Conservation (phyloP, 345 rosid genomes). For the Linum trigynum region DNA sequence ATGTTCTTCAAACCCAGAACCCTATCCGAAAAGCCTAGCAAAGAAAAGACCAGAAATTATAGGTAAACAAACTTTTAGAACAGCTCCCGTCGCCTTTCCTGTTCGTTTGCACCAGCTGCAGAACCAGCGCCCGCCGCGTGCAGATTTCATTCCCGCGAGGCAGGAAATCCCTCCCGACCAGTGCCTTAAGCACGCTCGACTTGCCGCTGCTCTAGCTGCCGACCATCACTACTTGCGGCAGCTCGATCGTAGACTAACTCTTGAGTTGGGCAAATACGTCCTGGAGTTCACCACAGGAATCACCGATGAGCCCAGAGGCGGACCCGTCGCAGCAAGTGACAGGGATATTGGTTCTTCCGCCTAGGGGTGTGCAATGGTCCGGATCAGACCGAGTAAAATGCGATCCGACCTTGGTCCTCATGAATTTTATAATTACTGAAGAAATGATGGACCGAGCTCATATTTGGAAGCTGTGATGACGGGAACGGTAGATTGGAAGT, state of each 20-base stretch:
- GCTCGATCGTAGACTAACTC: conserved; percentile 77
- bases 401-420: too few species aligned
- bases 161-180: conserved; percentile 93
- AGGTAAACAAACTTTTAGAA: too few species aligned
- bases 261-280: conserved; percentile 94
- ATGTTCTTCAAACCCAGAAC: too few species aligned
- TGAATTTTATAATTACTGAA: too few species aligned
- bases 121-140: conserved; percentile 94
- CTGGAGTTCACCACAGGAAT: too few species aligned
- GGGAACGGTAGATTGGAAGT: too few species aligned
- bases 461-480: too few species aligned
- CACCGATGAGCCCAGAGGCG: conserved; percentile 56
- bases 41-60: too few species aligned
- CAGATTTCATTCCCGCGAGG: conserved; percentile 90
- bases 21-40: too few species aligned
- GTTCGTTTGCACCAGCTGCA: conserved; percentile 90
- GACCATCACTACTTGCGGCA: conserved; percentile 96
- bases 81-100: conserved; percentile 38
- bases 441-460: too few species aligned
- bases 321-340: conserved; percentile 10
- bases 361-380: too few species aligned
- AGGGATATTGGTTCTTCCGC: conserved; percentile 22
- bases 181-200: conserved; percentile 93
- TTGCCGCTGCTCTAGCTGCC: conserved; percentile 99
- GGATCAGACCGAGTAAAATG: too few species aligned